phyloP scores from a whole-genome alignment of 2,329 filamentous ascomycete genomes.

The Aspergillus vadensis region DNA sequence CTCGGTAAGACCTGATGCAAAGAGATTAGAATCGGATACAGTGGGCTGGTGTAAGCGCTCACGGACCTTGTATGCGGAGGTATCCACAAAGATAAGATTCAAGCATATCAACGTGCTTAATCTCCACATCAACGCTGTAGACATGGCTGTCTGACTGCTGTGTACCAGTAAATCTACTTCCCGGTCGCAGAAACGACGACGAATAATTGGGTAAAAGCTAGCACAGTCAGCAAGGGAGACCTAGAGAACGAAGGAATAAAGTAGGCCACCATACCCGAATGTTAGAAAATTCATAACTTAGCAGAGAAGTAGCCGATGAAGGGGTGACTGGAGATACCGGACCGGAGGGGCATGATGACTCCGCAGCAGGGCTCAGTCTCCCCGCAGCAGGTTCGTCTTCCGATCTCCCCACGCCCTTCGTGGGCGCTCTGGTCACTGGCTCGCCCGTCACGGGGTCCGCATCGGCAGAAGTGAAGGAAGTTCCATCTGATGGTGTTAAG shows the following conservation, averaged over 20 bases:
- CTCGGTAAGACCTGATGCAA: constrained; percentile 74
- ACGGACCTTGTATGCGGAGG: constrained; percentile 84
- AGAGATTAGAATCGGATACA: background rate
- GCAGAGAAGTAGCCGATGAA: constrained; percentile 46
- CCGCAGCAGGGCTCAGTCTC: constrained; percentile 37
- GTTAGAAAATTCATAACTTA: constrained; percentile 59
- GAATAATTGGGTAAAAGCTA: constrained; percentile 76
- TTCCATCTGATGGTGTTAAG: constrained; percentile 30
- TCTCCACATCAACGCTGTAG: constrained; percentile 95
- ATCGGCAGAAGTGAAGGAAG: constrained; percentile 26
- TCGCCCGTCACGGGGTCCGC: constrained; percentile 31
- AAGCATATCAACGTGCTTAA: constrained; percentile 92
- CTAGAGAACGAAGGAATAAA: constrained; percentile 5
- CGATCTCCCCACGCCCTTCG: constrained; percentile 29
- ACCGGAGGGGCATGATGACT: constrained; percentile 34
- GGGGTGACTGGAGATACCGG: constrained; percentile 36
- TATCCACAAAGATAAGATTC: constrained; percentile 96
- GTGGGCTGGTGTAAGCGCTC: constrained; percentile 3
- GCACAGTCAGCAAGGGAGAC: constrained; percentile 20
- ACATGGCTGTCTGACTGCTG: constrained; percentile 91
- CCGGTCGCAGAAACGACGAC: constrained; percentile 81
- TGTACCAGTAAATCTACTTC: constrained; percentile 84
- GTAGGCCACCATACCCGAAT: constrained; percentile 49
- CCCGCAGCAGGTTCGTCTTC: constrained; percentile 36
- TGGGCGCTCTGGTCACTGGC: constrained; percentile 19